Percentiles rank a stretch among this genome's conserved stretches.
These are phyloP conservation scores for Rhizopus sp. DNA, from an alignment of 371 early-diverging fungal genomes.

Conservation along the genomic window DNA sequence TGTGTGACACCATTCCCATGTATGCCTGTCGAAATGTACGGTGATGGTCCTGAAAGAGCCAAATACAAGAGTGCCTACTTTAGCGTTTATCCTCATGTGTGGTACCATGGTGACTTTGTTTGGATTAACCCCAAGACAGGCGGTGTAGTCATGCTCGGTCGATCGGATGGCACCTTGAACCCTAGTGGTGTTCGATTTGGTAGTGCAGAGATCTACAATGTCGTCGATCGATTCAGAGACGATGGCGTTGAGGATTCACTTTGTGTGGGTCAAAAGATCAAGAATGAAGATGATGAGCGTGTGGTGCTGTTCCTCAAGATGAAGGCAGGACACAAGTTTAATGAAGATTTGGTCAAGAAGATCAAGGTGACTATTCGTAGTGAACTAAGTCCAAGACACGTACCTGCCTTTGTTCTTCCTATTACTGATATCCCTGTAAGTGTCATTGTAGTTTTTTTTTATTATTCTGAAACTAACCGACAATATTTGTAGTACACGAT, in stretches of 20 bases:
- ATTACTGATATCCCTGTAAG: slow-evolving; percentile 86
- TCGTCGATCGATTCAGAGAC: slow-evolving; percentile 68
- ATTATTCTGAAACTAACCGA: background rate
- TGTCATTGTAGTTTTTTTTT: background rate
- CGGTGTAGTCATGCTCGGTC: slow-evolving; percentile 94
- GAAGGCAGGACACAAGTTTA: slow-evolving; percentile 45
- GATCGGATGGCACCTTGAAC: slow-evolving; percentile 95
- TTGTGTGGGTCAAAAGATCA: slow-evolving; percentile 83
- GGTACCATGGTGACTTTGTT: slow-evolving; percentile 97
- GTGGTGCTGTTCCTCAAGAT: slow-evolving; percentile 91
- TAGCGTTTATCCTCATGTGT: slow-evolving; percentile 75
- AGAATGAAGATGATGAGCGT: slow-evolving; percentile 82
- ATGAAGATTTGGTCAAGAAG: slow-evolving; percentile 52
- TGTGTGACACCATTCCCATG: slow-evolving; percentile 94
- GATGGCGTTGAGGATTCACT: slow-evolving; percentile 44
- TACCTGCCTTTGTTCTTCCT: slow-evolving; percentile 86
- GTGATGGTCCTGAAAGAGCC: slow-evolving; percentile 71
- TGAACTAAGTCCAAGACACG: slow-evolving; percentile 90
- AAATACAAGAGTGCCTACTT: slow-evolving; percentile 93
- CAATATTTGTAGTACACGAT: slow-evolving; percentile 72
- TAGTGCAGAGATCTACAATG: slow-evolving; percentile 93
- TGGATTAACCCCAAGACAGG: slow-evolving; percentile 83
- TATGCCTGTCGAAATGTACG: slow-evolving; percentile 95
- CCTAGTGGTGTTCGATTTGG: slow-evolving; percentile 96
- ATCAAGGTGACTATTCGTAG: slow-evolving; percentile 78